Evolutionary conservation across 108 stramenopile species (phyloP), one percentile per base, ranked within the genome.

Genomic region (Thalassiosira profunda): DNA sequence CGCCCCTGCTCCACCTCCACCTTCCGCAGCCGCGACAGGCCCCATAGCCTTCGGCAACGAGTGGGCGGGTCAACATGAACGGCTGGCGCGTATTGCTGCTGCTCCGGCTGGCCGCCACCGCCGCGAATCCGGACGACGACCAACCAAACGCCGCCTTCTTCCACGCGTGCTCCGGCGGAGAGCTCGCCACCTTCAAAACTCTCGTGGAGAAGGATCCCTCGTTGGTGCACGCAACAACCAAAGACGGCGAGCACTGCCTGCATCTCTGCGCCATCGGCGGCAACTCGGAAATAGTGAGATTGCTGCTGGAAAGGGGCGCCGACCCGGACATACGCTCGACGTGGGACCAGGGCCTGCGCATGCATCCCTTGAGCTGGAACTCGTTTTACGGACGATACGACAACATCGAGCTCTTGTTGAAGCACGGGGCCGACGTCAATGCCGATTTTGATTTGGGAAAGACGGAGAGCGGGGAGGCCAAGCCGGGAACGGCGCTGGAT

Each of bases 351-450:
- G 93, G 90, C 37, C 61, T 90, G 15, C 74, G 93, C 28, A 94
- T 94, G 93, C 89, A 90, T 67, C 93, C 93, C 0, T 49, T 94
- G 8, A 84, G 82, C 58, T 94, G 93, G 93, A 85, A 83, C 57
- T 74, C 86, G 2, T 94, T 86, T 53, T 90, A 84, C 33, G 90
- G 90, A 3, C 81, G 90, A 61, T 59, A 83, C 28, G 85, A 87
- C 0, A 91, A 85, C 57, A 74, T 86, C 15, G 49, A 59, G 20
- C 20, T 94, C 25, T 67, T 94, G 34, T 54, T 94, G 35, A 53
- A 86, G 55, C 7, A 79, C 63, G 93, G 93, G 6, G 93, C 93
- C 1, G 78, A 89, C 65, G 62, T 82, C n/a, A 91, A 94, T 67
- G 66, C 82, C 26, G 88, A 94, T 73, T 89, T 91, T 71, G 93